These are phyloP conservation scores for Volvox carteri DNA, from an alignment of 163 green algal species.

Conservation along the genomic window DNA sequence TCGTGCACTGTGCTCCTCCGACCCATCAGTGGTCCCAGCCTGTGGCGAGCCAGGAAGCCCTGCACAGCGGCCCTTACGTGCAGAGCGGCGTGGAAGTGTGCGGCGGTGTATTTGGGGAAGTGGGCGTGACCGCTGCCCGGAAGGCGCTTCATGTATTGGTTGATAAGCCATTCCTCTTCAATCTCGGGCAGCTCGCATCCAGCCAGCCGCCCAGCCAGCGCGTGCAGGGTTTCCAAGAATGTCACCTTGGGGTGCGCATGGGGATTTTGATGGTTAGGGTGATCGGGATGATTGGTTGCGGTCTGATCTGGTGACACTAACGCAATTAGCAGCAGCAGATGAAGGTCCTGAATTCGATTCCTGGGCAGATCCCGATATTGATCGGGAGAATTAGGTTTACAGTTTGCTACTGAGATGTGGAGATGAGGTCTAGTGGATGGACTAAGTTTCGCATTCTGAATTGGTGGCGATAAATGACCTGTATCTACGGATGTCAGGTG, in stretches of 20 bases:
- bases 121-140: constrained; percentile 46
- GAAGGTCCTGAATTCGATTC: too few species aligned
- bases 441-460: too few species aligned
- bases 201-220: constrained; percentile 76
- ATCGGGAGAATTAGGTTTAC: too few species aligned
- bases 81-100: constrained; percentile 80
- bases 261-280: too few species aligned
- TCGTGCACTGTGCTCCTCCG: not conserved
- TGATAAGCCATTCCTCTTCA: constrained; percentile 74
- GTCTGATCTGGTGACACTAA: too few species aligned
- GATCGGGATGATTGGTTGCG: too few species aligned
- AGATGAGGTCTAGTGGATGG: too few species aligned
- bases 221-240: constrained; percentile 87
- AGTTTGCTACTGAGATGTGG: too few species aligned
- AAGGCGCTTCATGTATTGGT: constrained; percentile 65
- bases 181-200: constrained; percentile 71
- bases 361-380: too few species aligned
- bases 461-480: too few species aligned
- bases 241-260: constrained; percentile 63
- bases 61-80: constrained; percentile 83
- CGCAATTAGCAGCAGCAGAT: too few species aligned
- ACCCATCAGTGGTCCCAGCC: not conserved
- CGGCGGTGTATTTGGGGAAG: constrained; percentile 75
- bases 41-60: constrained; percentile 77
- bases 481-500: too few species aligned